phyloP scores from a whole-genome alignment of 1,139 yeast species.

The Geotrichum macrosporum region DNA sequence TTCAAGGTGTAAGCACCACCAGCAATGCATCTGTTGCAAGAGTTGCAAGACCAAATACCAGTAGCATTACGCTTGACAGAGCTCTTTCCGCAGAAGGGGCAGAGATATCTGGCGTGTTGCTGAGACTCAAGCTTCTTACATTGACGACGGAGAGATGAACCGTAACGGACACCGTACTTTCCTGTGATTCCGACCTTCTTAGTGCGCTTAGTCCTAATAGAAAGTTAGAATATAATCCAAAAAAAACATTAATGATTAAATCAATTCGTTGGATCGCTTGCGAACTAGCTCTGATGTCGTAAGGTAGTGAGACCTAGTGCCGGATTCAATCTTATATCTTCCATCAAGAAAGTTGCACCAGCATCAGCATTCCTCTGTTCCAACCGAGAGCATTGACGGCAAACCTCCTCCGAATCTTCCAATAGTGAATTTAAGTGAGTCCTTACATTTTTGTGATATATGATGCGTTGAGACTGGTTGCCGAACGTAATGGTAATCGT shows the following conservation, averaged over 20 bases:
- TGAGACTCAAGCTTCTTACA: slow-evolving; percentile 98
- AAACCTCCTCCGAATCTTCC: too few species aligned
- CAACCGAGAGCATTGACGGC: too few species aligned
- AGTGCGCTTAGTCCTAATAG: slow-evolving; percentile 92
- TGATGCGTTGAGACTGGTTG: slow-evolving; percentile 16
- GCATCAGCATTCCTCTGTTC: too few species aligned
- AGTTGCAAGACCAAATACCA: slow-evolving; percentile 98
- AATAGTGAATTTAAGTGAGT: too few species aligned
- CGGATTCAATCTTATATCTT: too few species aligned
- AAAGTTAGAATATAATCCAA: too few species aligned
- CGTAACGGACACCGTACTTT: slow-evolving; percentile 99
- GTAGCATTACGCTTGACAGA: slow-evolving; percentile 96
- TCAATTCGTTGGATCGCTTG: too few species aligned
- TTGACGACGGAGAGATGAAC: slow-evolving; percentile 99
- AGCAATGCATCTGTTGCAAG: slow-evolving; percentile 95
- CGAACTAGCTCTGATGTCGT: too few species aligned
- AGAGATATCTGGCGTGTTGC: slow-evolving; percentile 98
- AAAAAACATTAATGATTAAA: too few species aligned
- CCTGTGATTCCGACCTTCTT: slow-evolving; percentile 99
- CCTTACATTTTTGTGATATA: slow-evolving; percentile 19
- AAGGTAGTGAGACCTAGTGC: too few species aligned
- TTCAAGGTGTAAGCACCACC: slow-evolving; percentile 99
- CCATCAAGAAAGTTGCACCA: too few species aligned
- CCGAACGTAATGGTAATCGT: slow-evolving; percentile 17
- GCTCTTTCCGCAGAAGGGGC: slow-evolving; percentile 99